Base-by-base conservation (phyloP, 2,329 filamentous ascomycete species). In the Penicillium brasilianum region DNA sequence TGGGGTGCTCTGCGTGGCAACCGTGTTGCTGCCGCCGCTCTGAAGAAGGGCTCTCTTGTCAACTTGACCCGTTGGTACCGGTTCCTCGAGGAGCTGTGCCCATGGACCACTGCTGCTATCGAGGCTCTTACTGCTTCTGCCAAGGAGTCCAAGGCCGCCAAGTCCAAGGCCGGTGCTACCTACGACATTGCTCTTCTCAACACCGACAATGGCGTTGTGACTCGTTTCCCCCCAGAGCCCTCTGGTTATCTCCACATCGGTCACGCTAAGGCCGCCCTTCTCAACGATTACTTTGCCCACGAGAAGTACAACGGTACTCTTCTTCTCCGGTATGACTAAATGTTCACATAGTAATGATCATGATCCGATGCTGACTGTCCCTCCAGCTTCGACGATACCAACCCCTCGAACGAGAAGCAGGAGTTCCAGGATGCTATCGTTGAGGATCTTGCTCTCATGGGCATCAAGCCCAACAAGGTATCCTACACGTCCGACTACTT, bases 401-500 rank as follows among this genome's bases (percentile, higher is more conserved):
- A 99, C 80, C 95, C 95, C 8, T 89, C 90, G 62, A 98, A 98
- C 78, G 95, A 99, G 84, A 97, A 96, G 82, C 88, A 94, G 76
- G 95, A 98, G 81, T 99, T 90, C 76, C 90, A 98, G 76, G 93
- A 98, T 78, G 86, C 93, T 5, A 99, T 99, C 64, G 83, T 97
- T 41, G 90, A 97, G 81, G 95, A 99, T 77, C 85, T 97, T 54
- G 88, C 88, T 53, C 85, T 98, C 56, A 92, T 99, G 85, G 94
- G 93, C 32, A 91, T 99, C 78, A 91, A 90, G 79, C 91, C 93
- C 22, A 94, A 97, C 77, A 85, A 86, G 66, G 85, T 93, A 61
- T 92, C 91, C 18, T 96, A 94, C 81, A 97, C 95, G 2, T 96
- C 91, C 71, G 93, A 99, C 81, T 96, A 97, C 83, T 97, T 99